phyloP scores from a whole-genome alignment of 1,284 basidiomycete species.

The Heliocybe sulcata region DNA sequence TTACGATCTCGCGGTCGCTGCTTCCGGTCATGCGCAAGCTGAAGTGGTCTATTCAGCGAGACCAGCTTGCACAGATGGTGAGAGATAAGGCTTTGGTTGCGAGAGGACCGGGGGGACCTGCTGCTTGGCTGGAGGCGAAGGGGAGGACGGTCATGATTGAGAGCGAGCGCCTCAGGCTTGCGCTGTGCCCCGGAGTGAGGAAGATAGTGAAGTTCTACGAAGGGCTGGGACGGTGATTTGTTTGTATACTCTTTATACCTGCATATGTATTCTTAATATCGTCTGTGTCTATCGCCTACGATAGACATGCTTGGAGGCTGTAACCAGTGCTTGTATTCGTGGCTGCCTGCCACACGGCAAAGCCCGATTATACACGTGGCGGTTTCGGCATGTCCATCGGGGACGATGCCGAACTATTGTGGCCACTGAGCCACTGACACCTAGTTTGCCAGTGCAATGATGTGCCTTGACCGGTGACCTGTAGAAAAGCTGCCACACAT shows the following conservation, averaged over 20 bases:
- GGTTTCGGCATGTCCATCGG: no score
- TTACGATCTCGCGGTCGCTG: conserved; percentile 41
- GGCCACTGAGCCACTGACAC: neutral
- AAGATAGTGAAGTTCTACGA: conserved; percentile 57
- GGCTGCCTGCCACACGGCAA: no score
- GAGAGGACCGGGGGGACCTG: conserved; percentile 27
- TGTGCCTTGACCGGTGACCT: neutral
- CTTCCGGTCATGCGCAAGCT: conserved; percentile 47
- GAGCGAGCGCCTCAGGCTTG: conserved; percentile 55
- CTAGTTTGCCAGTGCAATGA: neutral
- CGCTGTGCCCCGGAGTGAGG: conserved; percentile 56
- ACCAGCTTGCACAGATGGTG: conserved; percentile 45
- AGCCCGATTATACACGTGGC: no score
- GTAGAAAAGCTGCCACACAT: neutral
- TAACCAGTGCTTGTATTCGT: no score
- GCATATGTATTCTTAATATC: no score
- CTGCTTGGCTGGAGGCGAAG: conserved; percentile 48
- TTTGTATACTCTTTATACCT: neutral
- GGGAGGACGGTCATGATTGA: conserved; percentile 39
- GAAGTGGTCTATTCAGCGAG: conserved; percentile 53
- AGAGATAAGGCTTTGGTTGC: conserved; percentile 27
- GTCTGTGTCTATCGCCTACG: no score
- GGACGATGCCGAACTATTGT: neutral
- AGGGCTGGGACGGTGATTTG: conserved; percentile 3
- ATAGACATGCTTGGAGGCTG: no score